Conservation (phyloP, 1,284 basidiomycete genomes). For the Malassezia nana region DNA sequence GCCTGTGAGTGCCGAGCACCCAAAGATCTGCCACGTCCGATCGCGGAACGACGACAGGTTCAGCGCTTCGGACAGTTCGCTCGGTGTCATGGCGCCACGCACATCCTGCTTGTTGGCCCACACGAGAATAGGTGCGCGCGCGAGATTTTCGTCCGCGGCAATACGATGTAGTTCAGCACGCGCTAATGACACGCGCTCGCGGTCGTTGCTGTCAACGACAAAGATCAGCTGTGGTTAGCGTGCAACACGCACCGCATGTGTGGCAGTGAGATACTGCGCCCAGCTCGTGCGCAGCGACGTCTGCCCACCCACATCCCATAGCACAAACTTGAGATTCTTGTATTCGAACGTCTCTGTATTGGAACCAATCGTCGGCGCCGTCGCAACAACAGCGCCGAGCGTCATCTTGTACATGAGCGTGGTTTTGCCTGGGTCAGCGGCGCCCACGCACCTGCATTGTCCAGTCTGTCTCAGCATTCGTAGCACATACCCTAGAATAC, state of each 20-base stretch:
- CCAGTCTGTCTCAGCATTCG: conserved; percentile 7
- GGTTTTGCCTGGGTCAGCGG: conserved; percentile 51
- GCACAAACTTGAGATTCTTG: conserved; percentile 52
- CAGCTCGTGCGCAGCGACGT: conserved; percentile 50
- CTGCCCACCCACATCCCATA: conserved; percentile 53
- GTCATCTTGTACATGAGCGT: conserved; percentile 54
- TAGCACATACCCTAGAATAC: conserved; percentile 37
- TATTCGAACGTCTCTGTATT: conserved; percentile 50
- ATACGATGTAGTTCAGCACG: conserved; percentile 51
- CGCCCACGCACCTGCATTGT: background rate
- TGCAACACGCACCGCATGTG: conserved; percentile 43
- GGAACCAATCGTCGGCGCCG: conserved; percentile 52
- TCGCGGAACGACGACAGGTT: conserved; percentile 51
- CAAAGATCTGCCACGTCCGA: conserved; percentile 54
- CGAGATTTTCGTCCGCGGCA: conserved; percentile 46
- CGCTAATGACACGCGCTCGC: conserved; percentile 50
- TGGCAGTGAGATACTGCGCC: conserved; percentile 51
- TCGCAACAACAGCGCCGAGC: conserved; percentile 53
- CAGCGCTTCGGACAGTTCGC: conserved; percentile 52
- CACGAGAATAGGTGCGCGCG: conserved; percentile 50
- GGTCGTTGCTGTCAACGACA: conserved; percentile 53
- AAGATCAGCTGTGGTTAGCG: conserved; percentile 46
- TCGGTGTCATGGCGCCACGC: conserved; percentile 49
- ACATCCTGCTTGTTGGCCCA: conserved; percentile 55
- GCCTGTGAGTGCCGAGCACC: conserved; percentile 51